Base-by-base conservation (phyloP, 148 eudicot genomes). In the Camellia lanceoleosa region DNA sequence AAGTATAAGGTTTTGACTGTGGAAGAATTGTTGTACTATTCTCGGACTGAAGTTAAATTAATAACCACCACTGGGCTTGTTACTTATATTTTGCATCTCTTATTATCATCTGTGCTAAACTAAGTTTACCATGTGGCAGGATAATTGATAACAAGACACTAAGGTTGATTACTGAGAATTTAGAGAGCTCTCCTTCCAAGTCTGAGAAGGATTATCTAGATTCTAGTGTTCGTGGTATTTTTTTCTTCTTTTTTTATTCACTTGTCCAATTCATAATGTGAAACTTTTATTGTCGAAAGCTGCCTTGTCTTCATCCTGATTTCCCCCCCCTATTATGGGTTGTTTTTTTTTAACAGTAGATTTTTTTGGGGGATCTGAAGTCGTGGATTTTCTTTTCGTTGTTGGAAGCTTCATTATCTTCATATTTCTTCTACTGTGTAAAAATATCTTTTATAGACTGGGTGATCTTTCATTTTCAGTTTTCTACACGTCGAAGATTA, bases 81-180 rank as follows among this genome's bases (percentile, higher is more conserved):
- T 62, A 11, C 30, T 91, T 75, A 30, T 9, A 30, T 61, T 61
- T 49, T 18, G 38, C 20, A 13, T 63, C 42, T 71, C 56, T 46
- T 44, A 19, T 46, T 71, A 30, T 30, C 72, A 16, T 46, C 46
- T 66, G 5, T 76, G 52, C 82, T 88, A 14, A 86, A 56, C 3
- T 63, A 59, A 74, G 47, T 77, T 61, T 23, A 44, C 44, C 41
- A 82, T 77, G 63, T 82, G 80, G 80, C 95, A 96, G 99, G 90
- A 81, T 96, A 82, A 92, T 93, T 70, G 97, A 96, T 83, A 92
- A 92, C 81, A 94, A 89, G 79, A 89, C 99, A 20, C 84, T 93
- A 52, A 89, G 88, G 83, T 84, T 96, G 84, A 92, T 94, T 83
- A 91, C 91, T 19, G 97, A 92, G 75, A 43, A 87, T 74, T 82